phyloP scores from a whole-genome alignment of 2,329 filamentous ascomycete genomes.

The Phoma herbarum region DNA sequence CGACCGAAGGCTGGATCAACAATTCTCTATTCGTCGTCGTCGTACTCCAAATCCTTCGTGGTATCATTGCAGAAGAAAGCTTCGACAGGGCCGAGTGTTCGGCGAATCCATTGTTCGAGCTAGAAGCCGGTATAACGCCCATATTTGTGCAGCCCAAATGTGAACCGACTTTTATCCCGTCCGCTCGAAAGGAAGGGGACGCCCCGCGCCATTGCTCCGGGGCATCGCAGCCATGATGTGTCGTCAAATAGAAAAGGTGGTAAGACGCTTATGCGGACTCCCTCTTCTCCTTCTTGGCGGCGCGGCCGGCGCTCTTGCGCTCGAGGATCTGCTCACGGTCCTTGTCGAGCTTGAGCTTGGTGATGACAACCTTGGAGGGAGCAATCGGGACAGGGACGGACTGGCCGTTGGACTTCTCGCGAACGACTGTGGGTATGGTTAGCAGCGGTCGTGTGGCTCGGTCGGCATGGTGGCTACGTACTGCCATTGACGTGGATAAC shows the following conservation, averaged over 20 bases:
- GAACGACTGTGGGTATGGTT: constrained; percentile 67
- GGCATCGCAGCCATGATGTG: constrained; percentile 50
- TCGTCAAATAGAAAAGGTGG: constrained; percentile 47
- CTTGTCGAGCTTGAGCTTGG: constrained; percentile 98
- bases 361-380: constrained; percentile 97
- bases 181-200: constrained; percentile 47
- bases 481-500: constrained; percentile 92
- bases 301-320: constrained; percentile 82
- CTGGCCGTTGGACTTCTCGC: constrained; percentile 98
- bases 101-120: constrained; percentile 50
- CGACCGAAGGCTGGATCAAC: constrained; percentile 37
- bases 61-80: constrained; percentile 45
- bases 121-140: constrained; percentile 50
- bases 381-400: constrained; percentile 93
- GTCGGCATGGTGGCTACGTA: constrained; percentile 31
- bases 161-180: constrained; percentile 52
- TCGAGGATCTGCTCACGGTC: constrained; percentile 89
- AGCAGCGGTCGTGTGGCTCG: constrained; percentile 25
- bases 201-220: constrained; percentile 45
- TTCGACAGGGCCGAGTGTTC: constrained; percentile 45
- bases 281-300: constrained; percentile 78
- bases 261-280: constrained; percentile 56
- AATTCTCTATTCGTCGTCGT: constrained; percentile 35
- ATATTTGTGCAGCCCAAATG: constrained; percentile 49
- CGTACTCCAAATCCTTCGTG: constrained; percentile 38